Evolutionary conservation across 2,329 filamentous ascomycete genomes (phyloP), one percentile per base, ranked within the genome.

Genomic region (Ascochyta viciae-villosae): DNA sequence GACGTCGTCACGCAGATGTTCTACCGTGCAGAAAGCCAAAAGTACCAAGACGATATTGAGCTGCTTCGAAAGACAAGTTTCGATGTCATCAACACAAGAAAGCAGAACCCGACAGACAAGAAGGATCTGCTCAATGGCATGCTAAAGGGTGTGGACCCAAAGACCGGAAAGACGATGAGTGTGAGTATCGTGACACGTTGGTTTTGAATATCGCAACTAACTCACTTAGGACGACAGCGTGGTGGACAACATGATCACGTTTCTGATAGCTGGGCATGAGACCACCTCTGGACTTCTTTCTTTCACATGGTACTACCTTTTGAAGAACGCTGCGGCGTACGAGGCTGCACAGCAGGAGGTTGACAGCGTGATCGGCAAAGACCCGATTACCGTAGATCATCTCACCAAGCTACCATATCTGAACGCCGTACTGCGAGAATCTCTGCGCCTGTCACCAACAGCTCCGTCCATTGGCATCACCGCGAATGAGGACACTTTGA

Each of bases 191-290:
- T 3, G 6, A 9, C 10, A 3, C 9, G 8, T 5, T 19, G 1
- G 6, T 3, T 8, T 3, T 4, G 9, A 10, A 16, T 6, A 2
- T 16, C 2, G 13, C 6, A 27, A 24, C 37, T 66, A 22, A 66
- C 8, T 5, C 37, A 1, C 8, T 8, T n/a, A 66, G 4, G 83
- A 89, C 4, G 82, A 83, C 9, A 83, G 85, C 56, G 82, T 89
- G 44, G 81, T 88, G 43, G 86, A 89, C 71, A 88, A 91, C 70
- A 86, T 91, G 62, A 84, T 89, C 49, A 83, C 83, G 2, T 89
- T 90, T 78, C 82, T 89, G 37, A 86, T 64, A 66, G 83, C 64
- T 34, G 66, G 69, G 3, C 57, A 77, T 73, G 58, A 77, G 74
- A 76, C 73, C 0, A 76, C 74, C 4, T 75, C 74, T 12, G 73